These are phyloP conservation scores for Didymella segeticola DNA, from an alignment of 2,329 filamentous ascomycete genomes.

Conservation along the genomic window DNA sequence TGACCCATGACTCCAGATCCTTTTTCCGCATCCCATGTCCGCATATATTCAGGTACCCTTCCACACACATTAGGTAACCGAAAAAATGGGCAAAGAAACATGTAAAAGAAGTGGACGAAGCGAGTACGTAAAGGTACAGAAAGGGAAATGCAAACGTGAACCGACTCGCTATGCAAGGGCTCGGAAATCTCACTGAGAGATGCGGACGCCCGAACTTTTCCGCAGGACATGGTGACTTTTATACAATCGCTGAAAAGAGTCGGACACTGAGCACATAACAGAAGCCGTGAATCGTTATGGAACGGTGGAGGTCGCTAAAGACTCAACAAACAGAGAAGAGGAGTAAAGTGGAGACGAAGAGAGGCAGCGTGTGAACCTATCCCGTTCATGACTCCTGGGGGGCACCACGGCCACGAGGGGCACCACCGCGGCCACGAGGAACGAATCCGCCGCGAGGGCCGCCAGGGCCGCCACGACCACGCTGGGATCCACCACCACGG, in stretches of 20 bases:
- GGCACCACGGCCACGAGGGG: constrained; percentile 58
- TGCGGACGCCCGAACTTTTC: constrained; percentile 46
- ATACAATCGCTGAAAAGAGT: constrained; percentile 45
- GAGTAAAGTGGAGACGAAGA: constrained; percentile 14
- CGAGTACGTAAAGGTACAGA: constrained; percentile 36
- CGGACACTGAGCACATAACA: constrained; percentile 47
- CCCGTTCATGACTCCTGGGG: constrained; percentile 44
- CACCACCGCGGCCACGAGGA: constrained; percentile 71
- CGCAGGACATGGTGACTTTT: constrained; percentile 46
- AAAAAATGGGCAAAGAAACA: constrained; percentile 35
- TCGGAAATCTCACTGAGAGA: constrained; percentile 34
- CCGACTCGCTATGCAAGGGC: constrained; percentile 50
- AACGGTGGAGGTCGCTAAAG: constrained; percentile 28
- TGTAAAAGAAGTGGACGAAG: constrained; percentile 34
- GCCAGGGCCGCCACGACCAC: constrained; percentile 67
- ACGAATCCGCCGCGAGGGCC: constrained; percentile 72
- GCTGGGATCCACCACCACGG: constrained; percentile 53
- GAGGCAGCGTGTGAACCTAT: constrained; percentile 7
- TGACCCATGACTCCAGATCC: constrained; percentile 27
- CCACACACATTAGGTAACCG: constrained; percentile 37
- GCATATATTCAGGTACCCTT: constrained; percentile 32
- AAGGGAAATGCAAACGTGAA: constrained; percentile 42
- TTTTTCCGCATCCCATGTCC: constrained; percentile 23
- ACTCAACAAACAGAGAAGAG: constrained; percentile 15
- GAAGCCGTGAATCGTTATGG: constrained; percentile 47